phyloP scores from a whole-genome alignment of 2,329 filamentous ascomycete species.

The Blumeria graminis region DNA sequence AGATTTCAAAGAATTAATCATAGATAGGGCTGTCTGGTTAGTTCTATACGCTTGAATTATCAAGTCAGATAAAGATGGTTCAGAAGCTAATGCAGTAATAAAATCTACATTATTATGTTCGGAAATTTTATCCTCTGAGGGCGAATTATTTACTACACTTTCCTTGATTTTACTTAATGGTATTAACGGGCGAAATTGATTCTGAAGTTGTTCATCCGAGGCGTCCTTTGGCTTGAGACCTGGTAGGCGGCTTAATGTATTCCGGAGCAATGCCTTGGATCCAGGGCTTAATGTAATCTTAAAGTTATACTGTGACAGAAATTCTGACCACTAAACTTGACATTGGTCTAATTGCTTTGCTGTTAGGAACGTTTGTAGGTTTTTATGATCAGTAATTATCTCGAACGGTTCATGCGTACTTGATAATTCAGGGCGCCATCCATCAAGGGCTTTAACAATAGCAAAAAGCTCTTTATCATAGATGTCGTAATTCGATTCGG shows the following conservation, averaged over 20 bases:
- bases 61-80: too few relatives aligned
- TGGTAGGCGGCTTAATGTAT: neutral
- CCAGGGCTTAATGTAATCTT: neutral
- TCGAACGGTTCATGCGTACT: neutral
- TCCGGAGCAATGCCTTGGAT: neutral
- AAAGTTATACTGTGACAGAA: neutral
- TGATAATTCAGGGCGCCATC: neutral
- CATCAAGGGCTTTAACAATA: neutral
- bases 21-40: too few relatives aligned
- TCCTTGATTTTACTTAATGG: too few relatives aligned
- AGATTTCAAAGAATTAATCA: too few relatives aligned
- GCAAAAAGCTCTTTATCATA: neutral
- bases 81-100: too few relatives aligned
- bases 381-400: too few relatives aligned
- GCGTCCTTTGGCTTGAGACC: slow-evolving; percentile 1
- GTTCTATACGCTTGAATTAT: too few relatives aligned
- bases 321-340: neutral
- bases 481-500: neutral
- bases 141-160: too few relatives aligned
- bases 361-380: neutral
- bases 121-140: too few relatives aligned
- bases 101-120: too few relatives aligned
- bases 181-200: neutral
- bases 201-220: slow-evolving; percentile 1
- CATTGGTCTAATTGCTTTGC: neutral